Conservation (phyloP, 2,329 filamentous ascomycete genomes). For the Fusarium tjaetaba region DNA sequence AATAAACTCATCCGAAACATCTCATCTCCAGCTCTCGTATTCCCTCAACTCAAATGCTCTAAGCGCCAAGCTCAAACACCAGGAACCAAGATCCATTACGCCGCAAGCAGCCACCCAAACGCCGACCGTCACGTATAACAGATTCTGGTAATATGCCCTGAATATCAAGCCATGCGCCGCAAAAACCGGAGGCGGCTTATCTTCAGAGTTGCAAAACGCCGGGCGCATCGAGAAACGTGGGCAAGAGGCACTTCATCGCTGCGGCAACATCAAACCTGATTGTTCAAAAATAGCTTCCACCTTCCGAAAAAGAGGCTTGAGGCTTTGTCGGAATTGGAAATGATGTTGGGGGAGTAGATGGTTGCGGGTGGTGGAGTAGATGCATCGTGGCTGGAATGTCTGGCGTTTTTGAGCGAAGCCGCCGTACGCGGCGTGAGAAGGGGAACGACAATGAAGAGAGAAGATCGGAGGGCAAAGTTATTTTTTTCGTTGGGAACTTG, state of each 20-base stretch:
- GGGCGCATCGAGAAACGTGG: slow-evolving; percentile 8
- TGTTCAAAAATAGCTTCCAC: background rate
- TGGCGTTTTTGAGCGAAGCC: slow-evolving; percentile 13
- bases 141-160: slow-evolving; percentile 17
- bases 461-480: background rate
- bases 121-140: background rate
- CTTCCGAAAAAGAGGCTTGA: background rate
- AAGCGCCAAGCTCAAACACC: background rate
- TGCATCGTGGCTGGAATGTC: slow-evolving; percentile 35
- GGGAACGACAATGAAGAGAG: background rate
- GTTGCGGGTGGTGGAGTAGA: slow-evolving; percentile 19
- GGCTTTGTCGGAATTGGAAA: background rate
- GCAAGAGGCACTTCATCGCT: background rate
- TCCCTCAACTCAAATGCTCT: background rate
- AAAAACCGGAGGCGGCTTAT: background rate
- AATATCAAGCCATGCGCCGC: slow-evolving; percentile 8
- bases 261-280: background rate
- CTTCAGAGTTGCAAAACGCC: background rate
- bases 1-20: background rate
- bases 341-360: slow-evolving; percentile 16
- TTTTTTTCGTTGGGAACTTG: background rate
- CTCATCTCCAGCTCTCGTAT: background rate
- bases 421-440: slow-evolving; percentile 12
- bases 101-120: slow-evolving; percentile 21
- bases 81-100: slow-evolving; percentile 1